Conservation (phyloP, 768 basidiomycete species). For the Pleurotus sapidus region DNA sequence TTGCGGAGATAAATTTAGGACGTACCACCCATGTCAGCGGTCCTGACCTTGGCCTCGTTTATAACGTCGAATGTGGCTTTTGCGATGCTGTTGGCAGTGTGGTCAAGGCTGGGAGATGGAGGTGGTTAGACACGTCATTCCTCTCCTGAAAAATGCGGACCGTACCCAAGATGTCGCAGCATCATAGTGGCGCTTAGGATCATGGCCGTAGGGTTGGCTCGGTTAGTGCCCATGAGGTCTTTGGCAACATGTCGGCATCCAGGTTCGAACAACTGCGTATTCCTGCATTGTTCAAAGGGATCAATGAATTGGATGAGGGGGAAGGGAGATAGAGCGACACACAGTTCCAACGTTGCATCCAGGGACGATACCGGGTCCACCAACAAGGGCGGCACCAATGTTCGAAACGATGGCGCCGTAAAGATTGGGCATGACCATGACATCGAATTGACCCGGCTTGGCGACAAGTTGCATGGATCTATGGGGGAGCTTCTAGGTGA, state of each 20-base stretch:
- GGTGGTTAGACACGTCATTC: slow-evolving; percentile 9
- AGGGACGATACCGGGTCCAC: slow-evolving; percentile 96
- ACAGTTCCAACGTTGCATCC: slow-evolving; percentile 97
- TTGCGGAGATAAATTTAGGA: slow-evolving; percentile 10
- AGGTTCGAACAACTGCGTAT: slow-evolving; percentile 97
- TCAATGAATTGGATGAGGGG: background rate
- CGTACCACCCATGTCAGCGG: slow-evolving; percentile 93
- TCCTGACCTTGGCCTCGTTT: slow-evolving; percentile 82
- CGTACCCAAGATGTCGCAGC: slow-evolving; percentile 92
- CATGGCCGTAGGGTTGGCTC: slow-evolving; percentile 97
- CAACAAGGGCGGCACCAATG: slow-evolving; percentile 97
- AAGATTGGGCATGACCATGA: slow-evolving; percentile 98
- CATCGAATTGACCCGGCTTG: slow-evolving; percentile 94
- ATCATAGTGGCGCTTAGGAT: slow-evolving; percentile 97
- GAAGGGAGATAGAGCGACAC: slow-evolving; percentile 15
- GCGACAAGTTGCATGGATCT: slow-evolving; percentile 99
- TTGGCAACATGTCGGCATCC: slow-evolving; percentile 95
- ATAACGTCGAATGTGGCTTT: slow-evolving; percentile 91
- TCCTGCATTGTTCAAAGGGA: slow-evolving; percentile 46
- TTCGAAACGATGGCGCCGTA: slow-evolving; percentile 98
- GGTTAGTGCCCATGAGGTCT: slow-evolving; percentile 95
- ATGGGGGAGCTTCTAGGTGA: slow-evolving; percentile 9
- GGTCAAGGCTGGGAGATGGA: slow-evolving; percentile 64
- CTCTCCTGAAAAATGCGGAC: slow-evolving; percentile 7
- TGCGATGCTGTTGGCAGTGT: slow-evolving; percentile 92